Percentiles rank a stretch among this genome's conserved stretches.
Evolutionary conservation across 345 rosid genomes (phyloP).

Genomic region (Citrus trifoliata): DNA sequence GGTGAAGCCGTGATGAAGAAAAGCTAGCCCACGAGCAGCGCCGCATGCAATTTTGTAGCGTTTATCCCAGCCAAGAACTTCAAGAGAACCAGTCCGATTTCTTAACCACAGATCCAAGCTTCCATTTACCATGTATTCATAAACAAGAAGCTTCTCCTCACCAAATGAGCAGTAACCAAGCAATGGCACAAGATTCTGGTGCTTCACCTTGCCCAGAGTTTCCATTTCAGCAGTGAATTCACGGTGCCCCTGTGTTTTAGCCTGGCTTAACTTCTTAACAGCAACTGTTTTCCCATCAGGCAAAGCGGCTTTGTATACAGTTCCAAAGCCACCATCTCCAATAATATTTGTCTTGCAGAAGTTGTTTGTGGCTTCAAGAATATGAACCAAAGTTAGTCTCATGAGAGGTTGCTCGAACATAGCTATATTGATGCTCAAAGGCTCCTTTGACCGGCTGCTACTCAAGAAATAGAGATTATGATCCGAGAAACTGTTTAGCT

Average conservation of each 20-base stretch:
- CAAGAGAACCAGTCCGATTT: conserved; percentile 57
- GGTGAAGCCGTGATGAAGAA: conserved; percentile 80
- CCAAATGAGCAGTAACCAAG: conserved; percentile 81
- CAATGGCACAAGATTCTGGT: conserved; percentile 79
- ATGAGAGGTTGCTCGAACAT: conserved; percentile 86
- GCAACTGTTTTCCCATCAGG: conserved; percentile 68
- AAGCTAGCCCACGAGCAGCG: conserved; percentile 82
- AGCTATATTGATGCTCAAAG: conserved; percentile 85
- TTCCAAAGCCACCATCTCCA: conserved; percentile 95
- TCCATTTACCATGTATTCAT: conserved; percentile 94
- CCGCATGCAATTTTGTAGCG: conserved; percentile 77
- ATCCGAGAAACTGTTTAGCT: conserved; percentile 38
- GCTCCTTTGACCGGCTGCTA: conserved; percentile 83
- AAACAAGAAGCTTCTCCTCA: conserved; percentile 90
- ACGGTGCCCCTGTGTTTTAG: conserved; percentile 87
- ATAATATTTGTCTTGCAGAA: conserved; percentile 85
- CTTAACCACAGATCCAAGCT: conserved; percentile 88
- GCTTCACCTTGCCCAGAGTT: conserved; percentile 95
- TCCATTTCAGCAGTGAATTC: conserved; percentile 38
- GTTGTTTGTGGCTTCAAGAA: conserved; percentile 75
- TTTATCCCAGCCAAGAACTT: conserved; percentile 74
- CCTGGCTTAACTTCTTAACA: conserved; percentile 84
- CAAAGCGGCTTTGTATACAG: conserved; percentile 78
- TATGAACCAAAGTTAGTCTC: conserved; percentile 63
- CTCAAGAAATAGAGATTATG: conserved; percentile 53